Conservation (phyloP, 192 early-diverging fungal species). For the Rhizophagus sp. region DNA sequence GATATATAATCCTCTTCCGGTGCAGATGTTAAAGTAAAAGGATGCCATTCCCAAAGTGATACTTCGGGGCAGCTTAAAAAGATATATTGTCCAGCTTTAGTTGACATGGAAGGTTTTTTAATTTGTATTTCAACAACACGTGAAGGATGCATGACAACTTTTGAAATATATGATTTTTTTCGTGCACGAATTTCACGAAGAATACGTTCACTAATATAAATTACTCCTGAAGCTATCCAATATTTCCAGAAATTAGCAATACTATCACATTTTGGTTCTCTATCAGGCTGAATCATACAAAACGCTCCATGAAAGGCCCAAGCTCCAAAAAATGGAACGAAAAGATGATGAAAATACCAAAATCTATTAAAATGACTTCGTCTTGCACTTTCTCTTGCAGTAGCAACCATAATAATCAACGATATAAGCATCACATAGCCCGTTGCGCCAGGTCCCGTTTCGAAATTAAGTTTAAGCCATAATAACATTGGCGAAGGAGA, state of each 20-base stretch:
- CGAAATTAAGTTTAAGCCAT: constrained; percentile 41
- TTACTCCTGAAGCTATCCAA: constrained; percentile 49
- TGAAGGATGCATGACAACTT: constrained; percentile 76
- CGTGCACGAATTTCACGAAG: constrained; percentile 60
- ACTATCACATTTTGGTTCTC: constrained; percentile 44
- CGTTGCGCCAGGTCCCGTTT: constrained; percentile 58
- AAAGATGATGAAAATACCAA: constrained; percentile 79
- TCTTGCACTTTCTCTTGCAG: constrained; percentile 58
- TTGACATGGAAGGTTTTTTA: constrained; percentile 51
- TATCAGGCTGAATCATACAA: constrained; percentile 49
- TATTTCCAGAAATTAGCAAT: constrained; percentile 61
- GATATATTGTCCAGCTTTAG: constrained; percentile 74
- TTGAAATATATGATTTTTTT: constrained; percentile 58
- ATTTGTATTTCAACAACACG: constrained; percentile 70
- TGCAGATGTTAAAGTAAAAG: constrained; percentile 73
- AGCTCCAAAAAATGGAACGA: constrained; percentile 63
- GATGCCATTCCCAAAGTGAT: constrained; percentile 75
- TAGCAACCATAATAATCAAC: constrained; percentile 61
- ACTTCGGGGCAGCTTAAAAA: constrained; percentile 72
- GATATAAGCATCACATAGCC: constrained; percentile 70
- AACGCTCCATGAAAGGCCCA: constrained; percentile 70
- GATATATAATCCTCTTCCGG: constrained; percentile 80
- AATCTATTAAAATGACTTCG: constrained; percentile 71
- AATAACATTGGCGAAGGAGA: constrained; percentile 24
- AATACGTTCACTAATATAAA: constrained; percentile 67